Evolutionary conservation across 108 stramenopile species (phyloP), one percentile per base, ranked within the genome.

Genomic region (Chaetoceros muelleri): DNA sequence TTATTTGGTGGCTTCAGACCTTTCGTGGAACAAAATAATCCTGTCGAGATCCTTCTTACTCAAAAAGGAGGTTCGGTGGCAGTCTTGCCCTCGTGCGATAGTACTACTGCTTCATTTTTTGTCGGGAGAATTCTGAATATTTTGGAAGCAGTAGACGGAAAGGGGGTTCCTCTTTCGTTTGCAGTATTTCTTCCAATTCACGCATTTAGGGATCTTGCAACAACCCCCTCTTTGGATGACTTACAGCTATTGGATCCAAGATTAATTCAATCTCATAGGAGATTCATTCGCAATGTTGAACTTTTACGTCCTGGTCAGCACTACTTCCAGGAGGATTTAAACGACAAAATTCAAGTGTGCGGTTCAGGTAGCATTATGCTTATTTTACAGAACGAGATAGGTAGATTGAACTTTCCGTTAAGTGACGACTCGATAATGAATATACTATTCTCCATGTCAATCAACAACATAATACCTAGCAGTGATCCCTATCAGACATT

Each of bases 1-100:
- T 49, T 65, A 16, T 93, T 93, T 55, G 85, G 85, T 29, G 84
- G 84, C 27, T 26, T 81, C 7, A 48, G 62, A 23, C 79, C 84
- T 20, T 93, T 88, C 58, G 76, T 78, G 0, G 78, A 68, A 48
- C 66, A 72, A 28, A 73, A 72, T 18, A 65, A 67, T 19, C 62
- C 61, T 18, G 72, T 60, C 5, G 82, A 89, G 44, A 62, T 63
- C 8, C 29, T 69, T 1, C 46, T 78, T 30, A 23, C 49, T 27
- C 45, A 54, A 10, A 53, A 63, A 30, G 83, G 81, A 34, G 80
- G 79, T 24, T 78, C 81, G 29, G 73, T 76, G 16, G 61, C 72
- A 20, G 79, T 81, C 2, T 56, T 82, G 20, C 52, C 70, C 2
- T 85, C 89, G 26, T 69, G 79, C 1, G 89, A 91, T 52, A 82